phyloP scores from a whole-genome alignment of 78 protist species.

The Dictyostelium citrinum region DNA sequence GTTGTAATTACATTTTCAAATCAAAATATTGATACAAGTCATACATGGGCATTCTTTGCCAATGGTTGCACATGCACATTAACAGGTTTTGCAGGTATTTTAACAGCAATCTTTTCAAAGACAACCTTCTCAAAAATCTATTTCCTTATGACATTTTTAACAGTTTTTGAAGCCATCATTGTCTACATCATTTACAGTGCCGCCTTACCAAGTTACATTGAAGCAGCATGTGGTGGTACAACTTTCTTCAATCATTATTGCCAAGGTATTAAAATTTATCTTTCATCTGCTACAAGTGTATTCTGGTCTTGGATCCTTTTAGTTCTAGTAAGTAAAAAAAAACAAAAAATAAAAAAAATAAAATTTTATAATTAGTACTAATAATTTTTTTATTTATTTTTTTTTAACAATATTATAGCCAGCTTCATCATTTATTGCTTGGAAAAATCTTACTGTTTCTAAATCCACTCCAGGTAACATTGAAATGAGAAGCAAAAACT shows the following conservation, averaged over 20 bases:
- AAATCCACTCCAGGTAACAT: background rate
- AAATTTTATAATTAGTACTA: background rate
- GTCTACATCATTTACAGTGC: slow-evolving; percentile 30
- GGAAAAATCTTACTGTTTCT: background rate
- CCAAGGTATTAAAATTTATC: slow-evolving; percentile 23
- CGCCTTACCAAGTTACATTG: background rate
- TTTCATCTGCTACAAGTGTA: slow-evolving; percentile 6
- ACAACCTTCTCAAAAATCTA: background rate
- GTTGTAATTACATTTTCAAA: slow-evolving; percentile 21
- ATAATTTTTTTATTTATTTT: background rate
- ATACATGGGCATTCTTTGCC: slow-evolving; percentile 38
- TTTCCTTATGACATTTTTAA: background rate
- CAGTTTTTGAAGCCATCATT: slow-evolving; percentile 8
- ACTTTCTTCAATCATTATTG: slow-evolving; percentile 3
- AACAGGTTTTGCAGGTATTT: slow-evolving; percentile 14
- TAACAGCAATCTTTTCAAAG: background rate
- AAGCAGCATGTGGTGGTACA: slow-evolving; percentile 8
- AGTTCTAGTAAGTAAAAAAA: background rate
- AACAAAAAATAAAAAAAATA: background rate
- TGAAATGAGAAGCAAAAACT: slow-evolving; percentile 5
- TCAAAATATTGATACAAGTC: background rate
- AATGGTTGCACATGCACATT: slow-evolving; percentile 23
- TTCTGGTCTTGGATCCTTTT: slow-evolving; percentile 32
- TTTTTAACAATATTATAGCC: background rate
- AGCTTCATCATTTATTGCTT: background rate